Conservation (phyloP, 257 asterid genomes). For the Linderniella brevidens region DNA sequence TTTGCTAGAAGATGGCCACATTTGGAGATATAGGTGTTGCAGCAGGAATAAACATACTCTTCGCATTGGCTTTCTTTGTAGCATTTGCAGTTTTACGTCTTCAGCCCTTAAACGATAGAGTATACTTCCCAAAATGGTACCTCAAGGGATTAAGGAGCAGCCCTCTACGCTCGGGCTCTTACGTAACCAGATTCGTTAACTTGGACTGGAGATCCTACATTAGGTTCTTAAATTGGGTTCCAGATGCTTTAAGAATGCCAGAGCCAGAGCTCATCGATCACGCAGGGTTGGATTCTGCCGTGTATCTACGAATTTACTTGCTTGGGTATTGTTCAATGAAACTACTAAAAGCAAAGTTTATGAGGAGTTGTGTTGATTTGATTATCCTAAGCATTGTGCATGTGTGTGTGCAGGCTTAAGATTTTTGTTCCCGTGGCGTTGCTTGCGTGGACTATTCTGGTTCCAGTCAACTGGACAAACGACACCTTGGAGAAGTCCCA, state of each 20-base stretch:
- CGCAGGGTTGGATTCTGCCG: constrained; percentile 92
- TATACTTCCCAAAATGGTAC: constrained; percentile 96
- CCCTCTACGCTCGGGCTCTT: constrained; percentile 53
- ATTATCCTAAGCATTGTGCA: background rate
- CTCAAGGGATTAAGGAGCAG: constrained; percentile 84
- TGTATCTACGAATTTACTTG: constrained; percentile 81
- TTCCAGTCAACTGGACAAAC: constrained; percentile 94
- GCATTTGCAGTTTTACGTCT: constrained; percentile 77
- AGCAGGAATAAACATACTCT: constrained; percentile 68
- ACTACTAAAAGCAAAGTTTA: background rate
- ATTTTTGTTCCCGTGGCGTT: constrained; percentile 73
- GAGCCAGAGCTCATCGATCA: constrained; percentile 91
- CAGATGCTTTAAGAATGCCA: constrained; percentile 93
- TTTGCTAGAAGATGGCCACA: constrained; percentile 51
- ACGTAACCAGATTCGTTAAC: constrained; percentile 47
- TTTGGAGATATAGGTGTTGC: constrained; percentile 77
- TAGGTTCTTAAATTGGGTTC: constrained; percentile 84
- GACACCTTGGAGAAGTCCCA: constrained; percentile 37
- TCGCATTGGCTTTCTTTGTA: constrained; percentile 53
- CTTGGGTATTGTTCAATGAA: constrained; percentile 58
- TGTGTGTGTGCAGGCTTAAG: constrained; percentile 45
- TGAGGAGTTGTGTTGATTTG: background rate
- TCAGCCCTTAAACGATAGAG: constrained; percentile 90
- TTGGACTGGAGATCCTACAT: constrained; percentile 82
- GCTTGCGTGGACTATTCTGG: constrained; percentile 69